Evolutionary conservation across 163 green algal genomes (phyloP), one percentile per base, ranked within the genome.

Genomic region (Scenedesmus sp.): DNA sequence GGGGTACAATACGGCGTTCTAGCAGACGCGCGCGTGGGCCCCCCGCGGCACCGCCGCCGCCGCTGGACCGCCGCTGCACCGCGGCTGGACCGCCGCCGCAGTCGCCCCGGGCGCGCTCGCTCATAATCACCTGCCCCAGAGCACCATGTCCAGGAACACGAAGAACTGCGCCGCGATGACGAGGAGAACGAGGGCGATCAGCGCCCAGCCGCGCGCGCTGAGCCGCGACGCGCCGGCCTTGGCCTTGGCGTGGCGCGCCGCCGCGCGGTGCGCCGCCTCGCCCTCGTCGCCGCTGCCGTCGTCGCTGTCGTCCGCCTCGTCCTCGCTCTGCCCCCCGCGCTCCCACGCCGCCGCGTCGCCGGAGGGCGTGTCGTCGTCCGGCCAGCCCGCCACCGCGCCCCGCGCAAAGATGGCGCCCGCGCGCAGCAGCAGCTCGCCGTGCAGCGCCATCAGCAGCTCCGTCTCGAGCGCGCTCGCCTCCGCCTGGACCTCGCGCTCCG

Each of bases 381-480:
- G 17, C 71, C 71, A 80, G 58, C 58, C 58, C 11, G 71, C 45
- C 17, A n/a, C n/a, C 39, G 15, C 58, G 17, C 20, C 14, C 18
- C 67, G 45, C 15, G 6, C 54, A 58, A 72, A 80, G 22, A 39
- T 45, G 28, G 13, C 31, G 45, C 71, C 71, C 11, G 71, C 45
- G 1, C 42, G 34, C 24, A 63, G 71, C 71, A 80, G 45, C 58
- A 80, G 33, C 26, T 24, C 20, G 7, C 20, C 17, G 13, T 72
- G 20, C 47, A 80, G 71, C 71, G 71, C 58, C 71, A 63, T 24
- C 22, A 80, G 45, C 45, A 80, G 60, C 71, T 80, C 71, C 20
- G 36, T 34, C 47, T 80, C 71, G 17, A 80, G 58, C n/a, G 71
- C 71, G 47, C 71, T 80, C 2, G 71, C 71, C 45, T 80, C 71